Conservation (phyloP, 2,329 filamentous ascomycete species). For the Madurella fahalii region DNA sequence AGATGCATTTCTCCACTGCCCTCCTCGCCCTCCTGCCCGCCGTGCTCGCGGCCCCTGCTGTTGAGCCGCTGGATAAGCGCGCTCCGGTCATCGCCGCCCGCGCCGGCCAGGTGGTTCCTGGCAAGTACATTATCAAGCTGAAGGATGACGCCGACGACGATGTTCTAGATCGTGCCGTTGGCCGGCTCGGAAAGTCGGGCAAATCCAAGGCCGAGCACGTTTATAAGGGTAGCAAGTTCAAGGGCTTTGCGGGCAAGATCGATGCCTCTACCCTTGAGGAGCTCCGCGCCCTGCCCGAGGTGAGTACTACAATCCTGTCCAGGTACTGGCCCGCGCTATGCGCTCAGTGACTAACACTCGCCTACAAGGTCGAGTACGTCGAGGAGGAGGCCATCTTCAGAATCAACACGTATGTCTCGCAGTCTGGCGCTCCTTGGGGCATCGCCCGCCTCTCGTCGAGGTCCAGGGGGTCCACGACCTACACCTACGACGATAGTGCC, state of each 20-base stretch:
- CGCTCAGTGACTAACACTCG: conserved; percentile 6
- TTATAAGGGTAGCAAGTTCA: conserved; percentile 28
- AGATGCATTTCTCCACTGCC: conserved; percentile 34
- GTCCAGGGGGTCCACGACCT: conserved; percentile 23
- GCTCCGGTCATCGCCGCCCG: conserved; percentile 37
- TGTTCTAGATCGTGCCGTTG: conserved; percentile 27
- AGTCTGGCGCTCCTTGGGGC: conserved; percentile 29
- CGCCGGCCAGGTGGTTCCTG: conserved; percentile 34
- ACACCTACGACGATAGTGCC: conserved; percentile 29
- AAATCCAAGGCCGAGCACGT: conserved; percentile 24
- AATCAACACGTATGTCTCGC: conserved; percentile 28
- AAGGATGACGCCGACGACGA: conserved; percentile 33
- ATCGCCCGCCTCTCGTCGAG: conserved; percentile 28
- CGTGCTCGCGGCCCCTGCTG: conserved; percentile 33
- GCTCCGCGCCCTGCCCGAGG: conserved; percentile 25
- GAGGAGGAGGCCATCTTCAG: conserved; percentile 30
- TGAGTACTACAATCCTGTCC: conserved; percentile 4
- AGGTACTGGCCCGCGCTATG: no score
- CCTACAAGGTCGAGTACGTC: conserved; percentile 30
- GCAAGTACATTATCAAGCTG: conserved; percentile 44
- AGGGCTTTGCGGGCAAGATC: conserved; percentile 29
- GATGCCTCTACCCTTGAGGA: conserved; percentile 22
- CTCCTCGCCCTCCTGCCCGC: conserved; percentile 36
- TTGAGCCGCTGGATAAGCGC: conserved; percentile 20
- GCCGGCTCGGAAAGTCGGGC: conserved; percentile 8